These are phyloP conservation scores for Paradendryphiella salina DNA, from an alignment of 2,329 filamentous ascomycete species.

Conservation along the genomic window DNA sequence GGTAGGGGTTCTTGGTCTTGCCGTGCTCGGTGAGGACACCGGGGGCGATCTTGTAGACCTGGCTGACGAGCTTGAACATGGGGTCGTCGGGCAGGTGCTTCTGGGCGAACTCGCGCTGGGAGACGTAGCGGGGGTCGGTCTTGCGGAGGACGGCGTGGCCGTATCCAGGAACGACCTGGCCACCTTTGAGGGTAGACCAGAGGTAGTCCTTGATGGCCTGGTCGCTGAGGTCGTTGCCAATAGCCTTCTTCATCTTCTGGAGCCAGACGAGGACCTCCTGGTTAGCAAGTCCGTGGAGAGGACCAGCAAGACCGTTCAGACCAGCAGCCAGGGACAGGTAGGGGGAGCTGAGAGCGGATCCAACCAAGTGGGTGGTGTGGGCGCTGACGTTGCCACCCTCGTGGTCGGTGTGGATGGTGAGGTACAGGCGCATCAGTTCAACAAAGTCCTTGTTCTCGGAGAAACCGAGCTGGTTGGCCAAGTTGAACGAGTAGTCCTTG, in stretches of 20 bases:
- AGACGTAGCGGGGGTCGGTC: slow-evolving; percentile 98
- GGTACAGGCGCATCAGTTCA: slow-evolving; percentile 97
- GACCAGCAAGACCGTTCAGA: slow-evolving; percentile 96
- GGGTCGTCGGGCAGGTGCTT: slow-evolving; percentile 94
- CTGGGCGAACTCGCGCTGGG: slow-evolving; percentile 95
- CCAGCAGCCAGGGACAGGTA: slow-evolving; percentile 96
- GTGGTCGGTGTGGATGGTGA: slow-evolving; percentile 99
- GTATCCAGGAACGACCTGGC: slow-evolving; percentile 96
- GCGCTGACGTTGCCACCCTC: slow-evolving; percentile 99
- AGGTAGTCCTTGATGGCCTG: slow-evolving; percentile 98
- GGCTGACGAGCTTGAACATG: slow-evolving; percentile 99
- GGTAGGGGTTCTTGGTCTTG: slow-evolving; percentile 99
- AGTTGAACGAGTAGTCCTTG: slow-evolving; percentile 99
- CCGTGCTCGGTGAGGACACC: slow-evolving; percentile 98
- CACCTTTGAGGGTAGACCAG: slow-evolving; percentile 93
- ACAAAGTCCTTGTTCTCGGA: slow-evolving; percentile 94
- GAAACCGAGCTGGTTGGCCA: slow-evolving; percentile 98
- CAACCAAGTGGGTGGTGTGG: slow-evolving; percentile 98
- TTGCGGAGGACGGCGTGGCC: slow-evolving; percentile 99
- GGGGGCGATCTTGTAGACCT: slow-evolving; percentile 99
- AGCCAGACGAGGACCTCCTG: slow-evolving; percentile 99
- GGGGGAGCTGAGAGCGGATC: slow-evolving; percentile 92
- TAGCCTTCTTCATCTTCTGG: slow-evolving; percentile 93
- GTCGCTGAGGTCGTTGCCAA: slow-evolving; percentile 95
- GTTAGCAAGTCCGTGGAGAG: slow-evolving; percentile 98